Evolutionary conservation across 2,329 filamentous ascomycete genomes (phyloP).

Genomic region (Chrysosporium queenslandicum): DNA sequence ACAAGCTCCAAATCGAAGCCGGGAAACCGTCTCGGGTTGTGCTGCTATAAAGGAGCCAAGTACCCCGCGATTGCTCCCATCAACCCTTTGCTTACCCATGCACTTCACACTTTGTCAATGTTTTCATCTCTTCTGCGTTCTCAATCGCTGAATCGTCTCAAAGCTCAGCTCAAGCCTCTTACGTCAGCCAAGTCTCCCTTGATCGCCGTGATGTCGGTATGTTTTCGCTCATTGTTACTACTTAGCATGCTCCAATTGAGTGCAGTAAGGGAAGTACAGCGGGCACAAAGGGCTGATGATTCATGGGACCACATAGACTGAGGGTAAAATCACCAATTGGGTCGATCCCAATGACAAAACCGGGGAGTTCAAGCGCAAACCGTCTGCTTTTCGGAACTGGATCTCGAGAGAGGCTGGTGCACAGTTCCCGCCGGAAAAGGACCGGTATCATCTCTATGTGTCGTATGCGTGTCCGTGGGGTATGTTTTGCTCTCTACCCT

Average conservation of each 20-base stretch:
- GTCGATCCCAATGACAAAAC: slow-evolving; percentile 64
- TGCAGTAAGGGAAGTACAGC: neutral
- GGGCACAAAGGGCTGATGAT: neutral
- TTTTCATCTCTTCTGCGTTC: slow-evolving; percentile 8
- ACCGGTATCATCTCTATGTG: slow-evolving; percentile 87
- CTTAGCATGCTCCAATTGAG: neutral
- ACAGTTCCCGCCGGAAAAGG: slow-evolving; percentile 74
- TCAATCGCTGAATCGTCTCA: neutral
- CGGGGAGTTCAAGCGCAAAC: slow-evolving; percentile 87
- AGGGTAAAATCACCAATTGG: slow-evolving; percentile 62
- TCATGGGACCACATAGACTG: slow-evolving; percentile 31
- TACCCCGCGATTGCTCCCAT: neutral
- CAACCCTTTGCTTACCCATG: neutral
- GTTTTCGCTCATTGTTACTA: neutral
- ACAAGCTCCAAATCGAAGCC: neutral
- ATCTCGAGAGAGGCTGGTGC: slow-evolving; percentile 64
- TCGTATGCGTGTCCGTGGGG: slow-evolving; percentile 91
- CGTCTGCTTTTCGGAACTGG: slow-evolving; percentile 69
- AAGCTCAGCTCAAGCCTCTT: slow-evolving; percentile 2
- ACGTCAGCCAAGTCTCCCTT: slow-evolving; percentile 14
- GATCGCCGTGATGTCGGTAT: slow-evolving; percentile 13
- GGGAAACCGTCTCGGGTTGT: neutral
- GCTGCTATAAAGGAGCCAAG: neutral
- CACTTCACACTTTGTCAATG: slow-evolving; percentile 1
- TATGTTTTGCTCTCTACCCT: slow-evolving; percentile 23